A percentile compares a stretch with the other conserved stretches of the same genome.
Conservation (phyloP, 148 eudicot species). For the Dianthus caryophyllus region DNA sequence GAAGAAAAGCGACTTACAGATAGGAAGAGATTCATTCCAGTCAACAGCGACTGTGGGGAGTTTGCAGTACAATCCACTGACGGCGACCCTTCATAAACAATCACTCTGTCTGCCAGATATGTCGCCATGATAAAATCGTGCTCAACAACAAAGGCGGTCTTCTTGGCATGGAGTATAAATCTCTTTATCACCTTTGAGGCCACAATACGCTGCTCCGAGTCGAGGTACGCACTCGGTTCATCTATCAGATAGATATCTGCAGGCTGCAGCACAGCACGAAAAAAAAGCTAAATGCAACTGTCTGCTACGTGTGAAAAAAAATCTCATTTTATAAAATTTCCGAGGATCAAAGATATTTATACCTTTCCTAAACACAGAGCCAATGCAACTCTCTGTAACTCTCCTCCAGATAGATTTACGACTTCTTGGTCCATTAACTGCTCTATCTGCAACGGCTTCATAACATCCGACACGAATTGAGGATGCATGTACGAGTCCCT, state of each 20-base stretch:
- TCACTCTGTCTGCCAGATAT: constrained; percentile 87
- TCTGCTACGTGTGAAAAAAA: background rate
- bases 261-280: constrained; percentile 48
- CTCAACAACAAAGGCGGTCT: constrained; percentile 95
- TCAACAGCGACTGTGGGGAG: constrained; percentile 81
- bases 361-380: constrained; percentile 91
- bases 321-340: background rate
- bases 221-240: constrained; percentile 96
- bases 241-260: constrained; percentile 95
- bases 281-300: background rate
- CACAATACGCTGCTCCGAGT: constrained; percentile 96
- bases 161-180: constrained; percentile 87
- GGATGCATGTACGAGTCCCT: constrained; percentile 84
- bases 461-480: constrained; percentile 85
- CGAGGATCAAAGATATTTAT: background rate
- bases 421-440: constrained; percentile 96
- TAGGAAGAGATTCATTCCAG: constrained; percentile 91
- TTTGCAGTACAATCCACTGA: constrained; percentile 87
- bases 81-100: constrained; percentile 79
- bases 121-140: constrained; percentile 98
- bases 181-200: constrained; percentile 97
- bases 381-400: constrained; percentile 93
- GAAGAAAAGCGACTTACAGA: constrained; percentile 48
- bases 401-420: constrained; percentile 91
- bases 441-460: constrained; percentile 95